Percentiles rank a stretch among this genome's conserved stretches.
These are phyloP conservation scores for Solanum bulbocastanum DNA, from an alignment of 257 asterid genomes.

Conservation along the genomic window DNA sequence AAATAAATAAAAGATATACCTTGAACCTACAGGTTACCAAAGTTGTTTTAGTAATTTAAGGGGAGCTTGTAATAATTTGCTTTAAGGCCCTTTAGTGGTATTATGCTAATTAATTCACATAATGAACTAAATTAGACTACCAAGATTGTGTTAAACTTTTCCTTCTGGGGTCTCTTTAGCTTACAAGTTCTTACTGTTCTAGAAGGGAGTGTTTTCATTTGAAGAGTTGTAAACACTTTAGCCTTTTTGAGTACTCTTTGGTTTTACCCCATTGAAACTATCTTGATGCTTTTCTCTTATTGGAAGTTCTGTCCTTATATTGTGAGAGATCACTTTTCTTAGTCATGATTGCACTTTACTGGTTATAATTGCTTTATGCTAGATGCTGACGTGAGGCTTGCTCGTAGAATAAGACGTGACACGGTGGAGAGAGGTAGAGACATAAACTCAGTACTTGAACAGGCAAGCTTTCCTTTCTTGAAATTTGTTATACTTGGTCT, in stretches of 20 bases:
- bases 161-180: not conserved
- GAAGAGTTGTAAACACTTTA: not conserved
- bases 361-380: slow-evolving; percentile 6
- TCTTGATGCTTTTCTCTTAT: not conserved
- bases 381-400: slow-evolving; percentile 98
- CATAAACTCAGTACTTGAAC: slow-evolving; percentile 86
- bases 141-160: not conserved
- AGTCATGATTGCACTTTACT: not conserved
- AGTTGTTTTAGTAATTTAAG: not conserved
- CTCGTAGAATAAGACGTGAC: slow-evolving; percentile 98
- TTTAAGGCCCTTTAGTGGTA: not conserved
- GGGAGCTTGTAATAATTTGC: not conserved
- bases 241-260: not conserved
- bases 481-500: not conserved
- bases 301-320: not conserved
- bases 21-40: not conserved
- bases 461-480: slow-evolving; percentile 43
- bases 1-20: not conserved
- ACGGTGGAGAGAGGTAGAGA: slow-evolving; percentile 97
- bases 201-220: not conserved
- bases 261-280: not conserved
- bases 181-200: not conserved
- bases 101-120: not conserved
- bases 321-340: not conserved
- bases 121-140: not conserved